Evolutionary conservation across 1,284 basidiomycete species (phyloP), one percentile per base, ranked within the genome.

Genomic region (Cutaneotrichosporon sp.): DNA sequence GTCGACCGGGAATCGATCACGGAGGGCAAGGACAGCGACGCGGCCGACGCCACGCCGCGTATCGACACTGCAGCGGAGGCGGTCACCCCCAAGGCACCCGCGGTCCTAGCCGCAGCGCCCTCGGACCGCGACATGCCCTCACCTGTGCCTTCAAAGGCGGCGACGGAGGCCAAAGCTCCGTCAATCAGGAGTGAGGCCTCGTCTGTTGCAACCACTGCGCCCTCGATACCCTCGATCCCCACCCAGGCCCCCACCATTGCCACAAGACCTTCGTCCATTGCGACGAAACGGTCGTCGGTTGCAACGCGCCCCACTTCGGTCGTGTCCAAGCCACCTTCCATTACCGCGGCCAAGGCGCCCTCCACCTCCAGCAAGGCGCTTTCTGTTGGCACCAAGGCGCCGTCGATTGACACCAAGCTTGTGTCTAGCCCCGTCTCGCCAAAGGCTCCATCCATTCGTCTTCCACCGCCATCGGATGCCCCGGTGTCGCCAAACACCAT

Each of bases 361-460:
- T 42, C 38, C 7, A 42, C 18, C 18, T 8, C 16, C 38, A 14
- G 38, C 38, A 42, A 42, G 18, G 18, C 38, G 38, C 18, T 42
- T 16, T 42, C 38, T 42, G 38, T 42, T 18, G 25, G 25, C 47
- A 27, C 47, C 25, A 53, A 36, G 51, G 51, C 51, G 0, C 22
- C 51, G 6, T 53, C 51, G 22, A 11, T 53, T 36, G 34, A 53
- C 33, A 53, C 13, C 22, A 36, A 53, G 34, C 6, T 13, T 25
- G 22, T 27, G 14, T 38, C 51, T 20, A 18, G 18, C n/a, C 34
- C 51, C 11, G 13, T 45, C 25, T 54, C 58, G 9, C 36, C 50
- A 33, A 43, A 42, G 27, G 22, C 58, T 3, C 55, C 55, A 16
- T 56, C 55, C 3, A 33, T 56, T 25, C 33, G 49, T 22, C 45